A percentile compares a stretch with the other conserved stretches of the same genome.
Conservation (phyloP, 352 stramenopile genomes). For the Phytophthora macrochlamydospora region DNA sequence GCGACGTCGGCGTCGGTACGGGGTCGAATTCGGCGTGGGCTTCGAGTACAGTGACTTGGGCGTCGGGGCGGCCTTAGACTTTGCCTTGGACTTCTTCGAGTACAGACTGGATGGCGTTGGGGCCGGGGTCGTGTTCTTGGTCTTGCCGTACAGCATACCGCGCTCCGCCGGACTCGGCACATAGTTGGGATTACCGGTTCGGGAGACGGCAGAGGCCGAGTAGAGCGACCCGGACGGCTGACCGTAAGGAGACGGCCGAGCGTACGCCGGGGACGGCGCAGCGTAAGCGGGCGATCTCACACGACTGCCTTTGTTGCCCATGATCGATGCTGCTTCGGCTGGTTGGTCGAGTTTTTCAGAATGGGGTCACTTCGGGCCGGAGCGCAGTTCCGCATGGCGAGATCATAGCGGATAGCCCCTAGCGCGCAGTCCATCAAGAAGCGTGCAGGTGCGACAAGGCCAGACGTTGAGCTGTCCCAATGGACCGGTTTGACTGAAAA, state of each 20-base stretch:
- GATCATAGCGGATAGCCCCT: conserved; percentile 6
- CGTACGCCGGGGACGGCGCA: conserved; percentile 23
- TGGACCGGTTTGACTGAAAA: conserved; percentile 16
- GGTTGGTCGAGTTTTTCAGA: conserved; percentile 15
- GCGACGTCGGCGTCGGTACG: conserved; percentile 25
- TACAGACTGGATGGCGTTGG: conserved; percentile 27
- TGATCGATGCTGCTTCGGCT: conserved; percentile 9
- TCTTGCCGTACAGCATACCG: conserved; percentile 35
- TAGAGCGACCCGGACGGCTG: conserved; percentile 27
- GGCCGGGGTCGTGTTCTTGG: conserved; percentile 19
- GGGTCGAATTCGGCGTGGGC: conserved; percentile 19
- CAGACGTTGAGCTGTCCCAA: conserved; percentile 21
- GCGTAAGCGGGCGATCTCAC: conserved; percentile 21
- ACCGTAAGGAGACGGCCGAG: conserved; percentile 14
- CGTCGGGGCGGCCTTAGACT: conserved; percentile 8
- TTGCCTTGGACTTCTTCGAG: conserved; percentile 18
- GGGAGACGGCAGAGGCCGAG: conserved; percentile 21
- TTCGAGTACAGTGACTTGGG: conserved; percentile 33
- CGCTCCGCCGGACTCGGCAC: conserved; percentile 26
- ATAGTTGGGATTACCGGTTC: conserved; percentile 19
- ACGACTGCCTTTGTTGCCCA: conserved; percentile 36
- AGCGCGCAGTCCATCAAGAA: conserved; percentile 5
- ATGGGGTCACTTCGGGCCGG: conserved; percentile 18
- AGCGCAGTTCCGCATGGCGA: not conserved
- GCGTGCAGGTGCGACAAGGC: conserved; percentile 21